phyloP scores from a whole-genome alignment of 1,284 basidiomycete genomes.

The Vanrija pseudolonga region DNA sequence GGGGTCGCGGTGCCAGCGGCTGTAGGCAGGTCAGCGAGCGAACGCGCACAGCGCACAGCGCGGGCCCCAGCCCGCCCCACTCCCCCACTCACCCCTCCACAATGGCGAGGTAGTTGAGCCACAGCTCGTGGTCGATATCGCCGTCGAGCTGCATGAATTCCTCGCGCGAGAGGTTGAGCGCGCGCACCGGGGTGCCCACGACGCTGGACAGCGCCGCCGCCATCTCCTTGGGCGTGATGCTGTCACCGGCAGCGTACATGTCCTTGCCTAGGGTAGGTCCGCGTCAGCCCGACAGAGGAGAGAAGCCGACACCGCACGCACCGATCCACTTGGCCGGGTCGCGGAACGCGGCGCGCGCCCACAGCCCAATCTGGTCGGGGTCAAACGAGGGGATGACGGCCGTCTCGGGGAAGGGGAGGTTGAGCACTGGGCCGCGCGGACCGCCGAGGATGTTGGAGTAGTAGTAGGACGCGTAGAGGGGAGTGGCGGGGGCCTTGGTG shows the following conservation, averaged over 20 bases:
- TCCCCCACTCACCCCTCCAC: too few relatives aligned
- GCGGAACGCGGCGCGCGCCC: constrained; percentile 28
- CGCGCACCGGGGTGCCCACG: constrained; percentile 2
- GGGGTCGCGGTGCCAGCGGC: background rate
- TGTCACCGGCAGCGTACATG: constrained; percentile 11
- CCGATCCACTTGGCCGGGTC: constrained; percentile 34
- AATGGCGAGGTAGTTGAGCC: constrained; percentile 20
- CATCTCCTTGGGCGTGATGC: constrained; percentile 7
- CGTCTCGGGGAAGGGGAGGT: constrained; percentile 26
- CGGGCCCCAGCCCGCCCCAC: too few relatives aligned
- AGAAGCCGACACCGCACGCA: constrained; percentile 7
- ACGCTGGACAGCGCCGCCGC: constrained; percentile 4
- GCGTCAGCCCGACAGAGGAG: too few relatives aligned
- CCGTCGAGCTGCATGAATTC: constrained; percentile 5
- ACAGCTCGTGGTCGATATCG: constrained; percentile 11
- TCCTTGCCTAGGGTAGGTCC: constrained; percentile 9
- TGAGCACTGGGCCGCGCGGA: constrained; percentile 3
- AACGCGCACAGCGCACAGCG: too few relatives aligned
- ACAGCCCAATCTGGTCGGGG: constrained; percentile 31
- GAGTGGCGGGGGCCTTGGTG: constrained; percentile 17
- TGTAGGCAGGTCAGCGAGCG: too few relatives aligned
- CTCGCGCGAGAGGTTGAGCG: constrained; percentile 5
- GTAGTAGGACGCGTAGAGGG: constrained; percentile 19
- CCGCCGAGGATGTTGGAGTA: constrained; percentile 7
- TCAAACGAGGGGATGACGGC: constrained; percentile 21